Evolutionary conservation across 345 rosid species (phyloP).

Genomic region (Lumnitzera littorea): DNA sequence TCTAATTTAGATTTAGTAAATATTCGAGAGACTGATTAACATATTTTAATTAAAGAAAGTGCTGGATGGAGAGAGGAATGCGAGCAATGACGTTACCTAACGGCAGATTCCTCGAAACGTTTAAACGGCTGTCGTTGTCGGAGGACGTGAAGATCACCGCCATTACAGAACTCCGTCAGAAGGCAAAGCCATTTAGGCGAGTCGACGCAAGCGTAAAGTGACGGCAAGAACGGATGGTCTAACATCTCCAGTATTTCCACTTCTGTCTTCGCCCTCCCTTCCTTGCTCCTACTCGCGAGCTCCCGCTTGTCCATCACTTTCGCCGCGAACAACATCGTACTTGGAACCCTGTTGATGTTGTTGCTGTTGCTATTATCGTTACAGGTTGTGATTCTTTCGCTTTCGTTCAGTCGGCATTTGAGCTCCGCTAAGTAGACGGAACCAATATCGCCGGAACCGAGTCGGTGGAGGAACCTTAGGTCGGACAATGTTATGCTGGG

Average conservation of each 20-base stretch:
- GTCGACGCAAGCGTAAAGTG: constrained; percentile 66
- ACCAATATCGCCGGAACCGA: constrained; percentile 93
- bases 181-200: constrained; percentile 79
- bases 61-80: not conserved
- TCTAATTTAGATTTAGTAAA: no score
- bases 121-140: constrained; percentile 71
- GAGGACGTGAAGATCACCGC: constrained; percentile 98
- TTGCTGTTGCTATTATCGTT: not conserved
- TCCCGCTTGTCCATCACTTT: constrained; percentile 94
- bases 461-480: constrained; percentile 67
- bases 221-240: constrained; percentile 88
- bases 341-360: not conserved
- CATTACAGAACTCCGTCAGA: constrained; percentile 86
- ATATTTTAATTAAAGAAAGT: not conserved
- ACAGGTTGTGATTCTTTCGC: constrained; percentile 1
- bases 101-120: constrained; percentile 81
- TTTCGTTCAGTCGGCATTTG: constrained; percentile 22
- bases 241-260: constrained; percentile 65
- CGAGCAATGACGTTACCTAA: constrained; percentile 43
- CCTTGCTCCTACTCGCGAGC: constrained; percentile 68
- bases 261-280: constrained; percentile 84
- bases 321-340: constrained; percentile 38
- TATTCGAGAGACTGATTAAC: no score
- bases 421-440: constrained; percentile 78
- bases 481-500: constrained; percentile 54